Percentiles rank a stretch among this genome's conserved stretches.
These are phyloP conservation scores for Thalassiosira mediterranea DNA, from an alignment of 352 stramenopile species.

Conservation along the genomic window DNA sequence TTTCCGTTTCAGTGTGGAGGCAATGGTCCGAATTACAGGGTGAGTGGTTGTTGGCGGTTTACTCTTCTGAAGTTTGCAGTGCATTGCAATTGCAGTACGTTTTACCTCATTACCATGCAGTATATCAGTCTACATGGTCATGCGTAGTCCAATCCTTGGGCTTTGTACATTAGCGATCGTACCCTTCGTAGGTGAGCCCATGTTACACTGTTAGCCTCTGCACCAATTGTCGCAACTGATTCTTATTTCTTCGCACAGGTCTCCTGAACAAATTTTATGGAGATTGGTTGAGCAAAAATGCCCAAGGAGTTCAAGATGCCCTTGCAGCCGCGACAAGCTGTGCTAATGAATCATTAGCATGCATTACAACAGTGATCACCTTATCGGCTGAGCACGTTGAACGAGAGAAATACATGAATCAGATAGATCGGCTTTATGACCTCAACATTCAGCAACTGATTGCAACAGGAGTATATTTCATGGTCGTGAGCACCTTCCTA, in stretches of 20 bases:
- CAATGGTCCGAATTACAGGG: constrained; percentile 79
- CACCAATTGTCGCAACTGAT: too few species aligned
- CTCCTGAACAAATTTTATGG: constrained; percentile 79
- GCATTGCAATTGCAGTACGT: too few species aligned
- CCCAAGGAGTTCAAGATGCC: constrained; percentile 78
- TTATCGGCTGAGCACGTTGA: constrained; percentile 78
- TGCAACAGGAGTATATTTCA: constrained; percentile 83
- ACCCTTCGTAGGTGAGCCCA: constrained; percentile 76
- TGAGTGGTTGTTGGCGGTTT: too few species aligned
- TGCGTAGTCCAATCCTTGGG: constrained; percentile 73
- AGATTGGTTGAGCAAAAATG: constrained; percentile 78
- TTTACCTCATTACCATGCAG: too few species aligned
- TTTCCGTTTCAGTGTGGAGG: constrained; percentile 85
- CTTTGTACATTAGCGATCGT: constrained; percentile 79
- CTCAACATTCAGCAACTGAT: constrained; percentile 81
- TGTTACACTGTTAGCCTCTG: too few species aligned
- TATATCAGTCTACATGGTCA: constrained; percentile 85
- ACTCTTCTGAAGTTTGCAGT: too few species aligned
- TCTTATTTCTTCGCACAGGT: too few species aligned
- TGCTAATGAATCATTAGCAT: constrained; percentile 79
- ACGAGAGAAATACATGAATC: constrained; percentile 71
- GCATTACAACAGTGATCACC: constrained; percentile 82
- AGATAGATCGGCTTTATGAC: constrained; percentile 77
- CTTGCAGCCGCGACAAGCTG: constrained; percentile 78
- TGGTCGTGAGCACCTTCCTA: constrained; percentile 83